Base-by-base conservation (phyloP, 176 grass and related monocot species). In the Paspalum notatum region DNA sequence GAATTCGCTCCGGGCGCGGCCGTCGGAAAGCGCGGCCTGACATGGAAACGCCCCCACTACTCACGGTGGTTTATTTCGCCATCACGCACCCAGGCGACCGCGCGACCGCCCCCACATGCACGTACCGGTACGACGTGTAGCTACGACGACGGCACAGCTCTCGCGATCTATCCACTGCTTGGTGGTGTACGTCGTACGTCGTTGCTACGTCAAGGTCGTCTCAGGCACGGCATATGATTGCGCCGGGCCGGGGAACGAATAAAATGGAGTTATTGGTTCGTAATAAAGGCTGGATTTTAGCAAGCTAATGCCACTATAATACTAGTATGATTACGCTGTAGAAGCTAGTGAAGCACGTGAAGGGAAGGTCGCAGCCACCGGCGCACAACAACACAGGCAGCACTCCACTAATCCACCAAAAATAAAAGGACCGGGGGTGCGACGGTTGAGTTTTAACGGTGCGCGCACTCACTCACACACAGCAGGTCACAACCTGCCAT, bases 361-460 rank as follows among this genome's bases (percentile, higher is more conserved):
- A 32, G 24, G 24, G 11, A 24, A 59, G 21, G 12, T 59, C 10
- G 56, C 21, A 9, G 56, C n/a, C 56, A 58, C n/a, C 20, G 20
- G 42, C 42, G 42, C 42, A n/a, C n/a, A n/a, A n/a, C n/a, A n/a
- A 5, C 54, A 8, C 53, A 20, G 42, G 42, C 4, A 17, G 53
- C 21, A 51, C n/a, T 85, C 86, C 90, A 85, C 82, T 89, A 83
- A 50, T 76, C 76, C 74, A 45, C 74, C 73, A n/a, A 59, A 22
- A 9, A 11, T n/a, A 10, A 58, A 24, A n/a, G 9, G 55, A 16
- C 9, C 3, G 58, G 12, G 12, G 20, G 61, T 66, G 42, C n/a
- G 88, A 93, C 65, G 91, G 68, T 4, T 93, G 80, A 93, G 88
- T 93, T 88, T 83, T 93, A 93, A 93, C 85, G 88, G 89, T 85